phyloP scores from a whole-genome alignment of 176 grass and related monocot species.

The Zea luxurians region DNA sequence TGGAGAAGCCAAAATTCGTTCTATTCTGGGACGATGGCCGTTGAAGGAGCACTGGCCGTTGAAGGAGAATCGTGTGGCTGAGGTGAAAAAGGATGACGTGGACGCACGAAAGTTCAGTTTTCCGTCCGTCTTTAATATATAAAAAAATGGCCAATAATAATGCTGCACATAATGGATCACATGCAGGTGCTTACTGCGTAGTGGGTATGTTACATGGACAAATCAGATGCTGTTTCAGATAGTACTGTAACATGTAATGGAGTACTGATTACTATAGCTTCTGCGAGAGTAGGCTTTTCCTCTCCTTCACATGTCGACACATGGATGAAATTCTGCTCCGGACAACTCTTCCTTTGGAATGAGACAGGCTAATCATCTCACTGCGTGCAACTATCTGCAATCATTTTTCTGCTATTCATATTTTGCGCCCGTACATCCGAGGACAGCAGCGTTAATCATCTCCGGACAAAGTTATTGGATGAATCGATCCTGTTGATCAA shows the following conservation, averaged over 20 bases:
- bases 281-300: constrained; percentile 4
- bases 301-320: constrained; percentile 30
- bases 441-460: background rate
- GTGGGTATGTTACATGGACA: background rate
- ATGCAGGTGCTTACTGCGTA: constrained; percentile 18
- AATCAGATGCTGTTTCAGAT: background rate
- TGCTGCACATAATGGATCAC: background rate
- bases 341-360: constrained; percentile 38
- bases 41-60: no score
- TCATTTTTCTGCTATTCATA: constrained; percentile 23
- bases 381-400: constrained; percentile 23
- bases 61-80: no score
- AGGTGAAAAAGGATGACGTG: no score
- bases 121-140: no score
- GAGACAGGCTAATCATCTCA: constrained; percentile 25
- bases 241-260: background rate
- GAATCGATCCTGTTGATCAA: background rate
- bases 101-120: no score
- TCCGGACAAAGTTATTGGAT: background rate
- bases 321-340: constrained; percentile 13
- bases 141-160: constrained; percentile 26
- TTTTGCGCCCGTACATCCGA: constrained; percentile 25
- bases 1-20: no score
- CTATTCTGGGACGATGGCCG: no score
- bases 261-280: background rate